Base-by-base conservation (phyloP, 2,329 filamentous ascomycete species). In the Pseudocercospora fijiensis region DNA sequence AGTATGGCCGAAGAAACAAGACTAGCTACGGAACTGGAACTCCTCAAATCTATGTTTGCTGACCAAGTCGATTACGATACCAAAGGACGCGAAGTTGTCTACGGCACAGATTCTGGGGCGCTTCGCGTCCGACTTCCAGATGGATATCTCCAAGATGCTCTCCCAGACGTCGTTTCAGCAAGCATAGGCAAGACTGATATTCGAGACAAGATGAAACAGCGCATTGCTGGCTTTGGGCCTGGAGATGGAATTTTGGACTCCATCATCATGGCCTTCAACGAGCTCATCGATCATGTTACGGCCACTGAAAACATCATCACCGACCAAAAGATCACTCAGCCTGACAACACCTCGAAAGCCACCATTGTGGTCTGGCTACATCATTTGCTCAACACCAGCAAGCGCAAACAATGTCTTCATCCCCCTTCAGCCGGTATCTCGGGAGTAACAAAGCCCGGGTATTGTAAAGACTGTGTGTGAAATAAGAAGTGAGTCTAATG, bases 311-410 rank as follows among this genome's bases (percentile, higher is more conserved):
- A 41, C 2, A 11, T 49, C 8, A 28, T 45, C n/a, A 9, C 45
- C 20, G 51, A 37, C 8, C 10, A 60, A 10, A 20, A 13, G 18
- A 20, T 4, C 8, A 3, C 30, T 1, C 20, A 47, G n/a, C 8
- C 37, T 11, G 10, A 13, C 1, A 18, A 22, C n/a, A 45, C 56
- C 1, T 20, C 58, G 16, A 63, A 63, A 37, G 58, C 69, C 1
- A 81, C 79, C 2, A 74, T 80, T 26, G 74, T 81, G 18, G 74
- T 81, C 56, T 81, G 78, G 77, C 75, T 82, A 0, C 80, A 81
- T 51, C 80, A 82, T 58, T 74, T 81, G 7, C 77, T 82, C 58
- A 79, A 79, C 33, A 77, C 77, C 16, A 77, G 76, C 63, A 82
- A 81, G 69, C 78, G 80, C 51, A 82, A 82, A 65, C 76, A 78